Evolutionary conservation across 306 rosid species (phyloP), one percentile per base, ranked within the genome.

Genomic region (Cucurbita moschata): DNA sequence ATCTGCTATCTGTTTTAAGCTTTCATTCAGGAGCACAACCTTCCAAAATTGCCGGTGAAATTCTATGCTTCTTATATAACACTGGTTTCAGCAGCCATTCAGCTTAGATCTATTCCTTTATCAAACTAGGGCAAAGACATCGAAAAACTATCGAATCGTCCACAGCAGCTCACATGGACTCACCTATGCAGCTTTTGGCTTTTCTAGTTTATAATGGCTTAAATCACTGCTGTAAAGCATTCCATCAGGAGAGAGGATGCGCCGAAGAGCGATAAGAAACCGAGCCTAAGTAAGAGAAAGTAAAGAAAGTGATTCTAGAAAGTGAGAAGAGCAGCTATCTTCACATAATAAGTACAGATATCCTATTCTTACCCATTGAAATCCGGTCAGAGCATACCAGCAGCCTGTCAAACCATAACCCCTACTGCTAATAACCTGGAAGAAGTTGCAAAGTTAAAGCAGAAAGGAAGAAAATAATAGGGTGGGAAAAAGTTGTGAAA

Each of bases 281-380:
- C 85, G 80, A 51, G 80, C 77, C 85, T 82, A 39, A 6, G 66
- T 16, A 16, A 10, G n/a, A 53, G 39, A 14, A 42, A 43, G 63
- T 12, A 10, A 21, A 53, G 39, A 14, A 42, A 43, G 63, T 12
- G 18, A 30, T 30, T 13, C 10, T 47, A n/a, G 62, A 77, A 62
- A 64, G 21, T 55, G 47, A 75, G 71, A 47, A 46, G 10, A 38
- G 71, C 62, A 15, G 21, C 61, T 11, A 59, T 26, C 51, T 23
- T 16, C 7, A 61, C 59, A 37, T 14, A 59, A 26, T 0, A n/a
- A 49, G 50, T 10, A 44, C 44, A 38, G 77, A 85, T 56, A 71
- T 8, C 38, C 13, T 66, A 44, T 39, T 46, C 90, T 87, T 79
- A 93, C 98, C 98, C 98, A 88, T 73, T 93, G 97, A 79, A 90